Conservation (phyloP, 1,139 yeast species). For the Pneumocystis wakefieldiae region DNA sequence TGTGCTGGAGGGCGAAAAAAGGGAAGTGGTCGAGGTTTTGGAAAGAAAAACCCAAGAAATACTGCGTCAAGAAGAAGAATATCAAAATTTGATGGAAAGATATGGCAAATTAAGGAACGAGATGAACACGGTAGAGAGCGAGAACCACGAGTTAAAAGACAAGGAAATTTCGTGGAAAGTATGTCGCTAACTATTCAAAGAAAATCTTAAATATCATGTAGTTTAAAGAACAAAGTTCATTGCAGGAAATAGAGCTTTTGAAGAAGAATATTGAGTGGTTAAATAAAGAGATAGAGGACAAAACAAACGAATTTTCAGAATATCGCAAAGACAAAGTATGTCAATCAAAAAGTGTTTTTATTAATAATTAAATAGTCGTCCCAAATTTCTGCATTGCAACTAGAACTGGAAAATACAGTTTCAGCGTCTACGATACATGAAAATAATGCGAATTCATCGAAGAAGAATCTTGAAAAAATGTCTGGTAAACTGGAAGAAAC, state of each 20-base stretch:
- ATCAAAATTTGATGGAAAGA: constrained; percentile 35
- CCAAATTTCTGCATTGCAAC: constrained; percentile 21
- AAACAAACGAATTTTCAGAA: constrained; percentile 25
- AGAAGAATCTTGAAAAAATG: constrained; percentile 26
- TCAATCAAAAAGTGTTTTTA: not conserved
- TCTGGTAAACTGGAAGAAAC: constrained; percentile 28
- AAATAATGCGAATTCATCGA: constrained; percentile 18
- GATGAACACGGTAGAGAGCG: constrained; percentile 28
- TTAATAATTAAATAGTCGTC: constrained; percentile 1
- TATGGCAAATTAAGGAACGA: constrained; percentile 33
- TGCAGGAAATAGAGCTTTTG: constrained; percentile 28
- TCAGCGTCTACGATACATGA: constrained; percentile 14
- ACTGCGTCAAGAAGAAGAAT: constrained; percentile 36
- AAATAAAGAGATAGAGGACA: constrained; percentile 25
- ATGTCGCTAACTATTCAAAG: constrained; percentile 14
- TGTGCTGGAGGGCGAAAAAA: constrained; percentile 24
- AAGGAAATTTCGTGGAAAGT: constrained; percentile 26
- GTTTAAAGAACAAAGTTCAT: constrained; percentile 24
- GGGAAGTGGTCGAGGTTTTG: constrained; percentile 28
- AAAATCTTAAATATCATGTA: not conserved
- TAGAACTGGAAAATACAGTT: constrained; percentile 25
- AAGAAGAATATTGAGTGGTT: constrained; percentile 28
- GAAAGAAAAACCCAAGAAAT: constrained; percentile 36
- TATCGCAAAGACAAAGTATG: constrained; percentile 27
- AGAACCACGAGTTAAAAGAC: constrained; percentile 25